These are phyloP conservation scores for Picochlorum sp. DNA, from an alignment of 139 green algal genomes.

Conservation along the genomic window DNA sequence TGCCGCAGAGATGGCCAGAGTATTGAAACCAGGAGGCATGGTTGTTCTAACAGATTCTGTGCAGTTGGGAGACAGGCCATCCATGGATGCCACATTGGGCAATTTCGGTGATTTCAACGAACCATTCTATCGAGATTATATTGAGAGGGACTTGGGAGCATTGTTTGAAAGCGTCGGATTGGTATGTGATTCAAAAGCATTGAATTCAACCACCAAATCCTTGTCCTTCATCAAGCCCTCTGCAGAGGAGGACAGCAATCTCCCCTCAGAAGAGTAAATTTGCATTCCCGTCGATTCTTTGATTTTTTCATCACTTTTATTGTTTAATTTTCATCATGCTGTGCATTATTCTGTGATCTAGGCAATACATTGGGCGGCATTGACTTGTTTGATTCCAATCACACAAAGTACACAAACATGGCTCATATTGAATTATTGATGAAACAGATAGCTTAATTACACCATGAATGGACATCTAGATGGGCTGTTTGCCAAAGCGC, in stretches of 20 bases:
- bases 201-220: slow-evolving; percentile 53
- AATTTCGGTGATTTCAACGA: slow-evolving; percentile 66
- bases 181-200: slow-evolving; percentile 51
- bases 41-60: slow-evolving; percentile 43
- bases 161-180: slow-evolving; percentile 56
- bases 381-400: too few relatives aligned
- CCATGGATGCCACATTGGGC: slow-evolving; percentile 38
- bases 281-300: too few relatives aligned
- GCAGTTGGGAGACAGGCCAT: slow-evolving; percentile 50
- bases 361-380: too few relatives aligned
- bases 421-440: too few relatives aligned
- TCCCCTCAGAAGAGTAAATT: neutral
- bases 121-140: slow-evolving; percentile 60
- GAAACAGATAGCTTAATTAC: too few relatives aligned
- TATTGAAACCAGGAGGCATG: slow-evolving; percentile 70
- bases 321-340: neutral
- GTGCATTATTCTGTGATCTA: neutral
- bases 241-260: slow-evolving; percentile 1
- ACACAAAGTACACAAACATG: too few relatives aligned
- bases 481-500: neutral
- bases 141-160: slow-evolving; percentile 28
- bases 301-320: neutral
- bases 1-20: slow-evolving; percentile 57
- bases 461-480: too few relatives aligned
- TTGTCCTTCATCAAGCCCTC: slow-evolving; percentile 58